phyloP scores from a whole-genome alignment of 331 rosid genomes.

The Pyrus hybrid region DNA sequence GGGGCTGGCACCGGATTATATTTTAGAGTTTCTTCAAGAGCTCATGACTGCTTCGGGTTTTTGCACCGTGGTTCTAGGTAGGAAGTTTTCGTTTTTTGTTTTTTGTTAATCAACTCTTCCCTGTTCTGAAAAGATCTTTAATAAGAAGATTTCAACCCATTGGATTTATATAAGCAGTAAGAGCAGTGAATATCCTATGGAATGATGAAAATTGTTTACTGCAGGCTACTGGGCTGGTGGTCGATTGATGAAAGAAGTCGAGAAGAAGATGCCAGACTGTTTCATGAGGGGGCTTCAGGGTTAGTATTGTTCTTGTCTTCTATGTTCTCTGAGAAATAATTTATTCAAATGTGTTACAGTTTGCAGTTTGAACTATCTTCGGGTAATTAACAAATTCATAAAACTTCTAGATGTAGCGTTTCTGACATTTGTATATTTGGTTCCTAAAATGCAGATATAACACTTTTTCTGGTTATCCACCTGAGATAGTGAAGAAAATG shows the following conservation, averaged over 20 bases:
- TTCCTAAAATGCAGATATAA: constrained; percentile 59
- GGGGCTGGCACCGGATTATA: constrained; percentile 66
- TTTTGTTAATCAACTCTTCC: neutral
- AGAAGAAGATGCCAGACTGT: constrained; percentile 83
- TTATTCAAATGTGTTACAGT: neutral
- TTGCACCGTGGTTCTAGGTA: constrained; percentile 97
- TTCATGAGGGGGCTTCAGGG: constrained; percentile 88
- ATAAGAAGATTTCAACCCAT: neutral
- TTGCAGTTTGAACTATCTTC: neutral
- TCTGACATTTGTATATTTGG: constrained; percentile 22
- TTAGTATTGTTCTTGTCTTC: constrained; percentile 12
- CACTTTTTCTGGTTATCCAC: constrained; percentile 94
- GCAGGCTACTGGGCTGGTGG: constrained; percentile 99
- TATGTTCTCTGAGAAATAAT: neutral
- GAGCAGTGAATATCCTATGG: constrained; percentile 1
- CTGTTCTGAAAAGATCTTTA: neutral
- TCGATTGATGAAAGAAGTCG: constrained; percentile 96
- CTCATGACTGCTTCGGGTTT: constrained; percentile 84
- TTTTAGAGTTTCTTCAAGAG: constrained; percentile 63
- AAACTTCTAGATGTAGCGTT: neutral
- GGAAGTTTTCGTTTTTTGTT: neutral
- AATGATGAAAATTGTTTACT: constrained; percentile 15
- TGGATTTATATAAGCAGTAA: constrained; percentile 15
- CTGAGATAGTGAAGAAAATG: constrained; percentile 98
- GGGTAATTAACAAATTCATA: neutral